A percentile compares a stretch with the other conserved stretches of the same genome.
phyloP scores from a whole-genome alignment of 768 basidiomycete genomes.

The Mycena olivaceomarginata region DNA sequence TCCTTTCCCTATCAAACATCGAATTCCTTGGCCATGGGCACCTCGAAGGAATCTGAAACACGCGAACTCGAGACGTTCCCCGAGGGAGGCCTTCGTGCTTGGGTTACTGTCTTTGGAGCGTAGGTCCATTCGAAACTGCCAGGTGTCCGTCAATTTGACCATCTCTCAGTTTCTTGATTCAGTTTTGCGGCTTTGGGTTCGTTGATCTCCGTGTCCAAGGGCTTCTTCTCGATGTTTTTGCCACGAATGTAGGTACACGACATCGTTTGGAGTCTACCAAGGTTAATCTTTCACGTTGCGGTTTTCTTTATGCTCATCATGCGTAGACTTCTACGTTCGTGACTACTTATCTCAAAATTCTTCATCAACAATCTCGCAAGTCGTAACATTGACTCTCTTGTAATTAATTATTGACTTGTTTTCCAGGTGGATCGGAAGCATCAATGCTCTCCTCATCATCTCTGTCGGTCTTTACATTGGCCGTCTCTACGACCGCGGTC shows the following conservation, averaged over 20 bases:
- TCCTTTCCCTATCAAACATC: background rate
- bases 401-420: background rate
- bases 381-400: background rate
- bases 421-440: background rate
- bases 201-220: background rate
- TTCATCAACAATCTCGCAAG: background rate
- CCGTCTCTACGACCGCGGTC: slow-evolving; percentile 1
- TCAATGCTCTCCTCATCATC: background rate
- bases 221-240: background rate
- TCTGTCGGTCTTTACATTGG: background rate
- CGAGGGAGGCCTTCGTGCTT: background rate
- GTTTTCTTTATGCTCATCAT: background rate
- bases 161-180: background rate
- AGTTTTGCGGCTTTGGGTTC: background rate
- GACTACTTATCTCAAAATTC: background rate
- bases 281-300: background rate
- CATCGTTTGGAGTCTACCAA: background rate
- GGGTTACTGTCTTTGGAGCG: background rate
- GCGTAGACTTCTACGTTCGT: background rate
- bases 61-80: background rate
- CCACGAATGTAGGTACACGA: background rate
- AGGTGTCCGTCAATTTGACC: background rate
- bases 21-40: background rate
- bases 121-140: background rate
- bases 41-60: background rate